Conservation (phyloP, 1,284 basidiomycete species). For the Trichosporon faecale region DNA sequence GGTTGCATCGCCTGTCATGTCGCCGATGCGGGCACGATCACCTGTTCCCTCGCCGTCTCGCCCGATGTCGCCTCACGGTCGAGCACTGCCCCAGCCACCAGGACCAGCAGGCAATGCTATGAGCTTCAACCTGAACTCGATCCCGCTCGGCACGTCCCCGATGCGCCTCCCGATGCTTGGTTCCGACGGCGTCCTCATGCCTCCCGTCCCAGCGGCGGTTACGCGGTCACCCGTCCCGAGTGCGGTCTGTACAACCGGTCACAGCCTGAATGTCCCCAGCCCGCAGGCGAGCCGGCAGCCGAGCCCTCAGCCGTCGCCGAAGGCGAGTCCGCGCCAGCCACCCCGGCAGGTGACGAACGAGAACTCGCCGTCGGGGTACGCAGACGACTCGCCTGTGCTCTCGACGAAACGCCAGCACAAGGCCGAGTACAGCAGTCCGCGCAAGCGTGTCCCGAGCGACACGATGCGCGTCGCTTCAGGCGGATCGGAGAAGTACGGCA, state of each 20-base stretch:
- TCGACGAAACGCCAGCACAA: constrained; percentile 40
- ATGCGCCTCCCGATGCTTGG: neutral
- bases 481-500: constrained; percentile 27
- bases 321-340: constrained; percentile 24
- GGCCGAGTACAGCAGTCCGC: constrained; percentile 38
- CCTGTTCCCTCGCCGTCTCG: neutral
- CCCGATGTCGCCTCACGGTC: neutral
- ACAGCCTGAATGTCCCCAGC: neutral
- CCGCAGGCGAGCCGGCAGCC: neutral
- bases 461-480: neutral
- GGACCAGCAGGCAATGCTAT: neutral
- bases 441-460: constrained; percentile 37
- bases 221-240: neutral
- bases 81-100: neutral
- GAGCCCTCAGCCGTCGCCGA: neutral
- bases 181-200: neutral
- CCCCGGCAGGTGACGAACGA: constrained; percentile 35
- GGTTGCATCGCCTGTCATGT: neutral
- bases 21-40: neutral
- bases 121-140: constrained; percentile 8
- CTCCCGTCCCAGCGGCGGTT: neutral
- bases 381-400: constrained; percentile 1
- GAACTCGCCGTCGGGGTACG: constrained; percentile 15
- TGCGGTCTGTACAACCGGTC: neutral
- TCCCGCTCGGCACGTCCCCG: neutral